Base-by-base conservation (phyloP, 192 early-diverging fungal species). In the Mortierella antarctica region DNA sequence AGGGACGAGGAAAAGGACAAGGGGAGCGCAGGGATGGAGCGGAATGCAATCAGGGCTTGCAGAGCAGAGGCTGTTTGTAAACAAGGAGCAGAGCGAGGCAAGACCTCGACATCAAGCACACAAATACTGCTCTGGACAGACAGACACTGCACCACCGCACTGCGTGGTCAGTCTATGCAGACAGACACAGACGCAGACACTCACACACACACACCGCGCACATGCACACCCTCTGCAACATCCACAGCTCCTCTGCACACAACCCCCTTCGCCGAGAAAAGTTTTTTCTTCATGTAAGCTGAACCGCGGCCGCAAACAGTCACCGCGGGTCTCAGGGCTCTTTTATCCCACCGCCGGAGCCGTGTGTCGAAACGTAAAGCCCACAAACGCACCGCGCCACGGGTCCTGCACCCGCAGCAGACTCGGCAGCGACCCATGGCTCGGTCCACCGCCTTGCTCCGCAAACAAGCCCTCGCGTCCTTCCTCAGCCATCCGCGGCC, bases 361-460 rank as follows among this genome's bases (percentile, higher is more conserved):
- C 52, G 15, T 58, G 62, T 88, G 87, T 40, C 88, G 81, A 60
- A 86, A 96, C 4, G 92, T 95, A 69, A 96, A 96, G 15, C 95
- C 95, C 23, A 93, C 83, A 79, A 96, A 96, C 39, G 95, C 94
- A 45, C 93, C 92, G 62, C 92, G 92, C 82, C 95, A 92, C 2
- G 91, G 87, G 9, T 86, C 88, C 44, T 90, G 84, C 5, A 75
- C 54, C 5, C 86, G 42, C 83, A 86, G 21, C 72, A 86, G 51
- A 67, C 86, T 46, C 71, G 86, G 65, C 82, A 88, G 11, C 83
- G 92, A 51, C 84, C 88, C 71, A 83, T 85, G 50, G 71, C 67
- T 73, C 86, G 77, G 41, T 60, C 57, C n/a, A 85, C 85, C 73
- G 91, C 87, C 53, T 23, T 50, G 40, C 67, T 89, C 89, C 62